Percentiles rank a stretch among this genome's conserved stretches.
These are phyloP conservation scores for Dryadomyces quercivorus DNA, from an alignment of 2,329 filamentous ascomycete species.

Conservation along the genomic window DNA sequence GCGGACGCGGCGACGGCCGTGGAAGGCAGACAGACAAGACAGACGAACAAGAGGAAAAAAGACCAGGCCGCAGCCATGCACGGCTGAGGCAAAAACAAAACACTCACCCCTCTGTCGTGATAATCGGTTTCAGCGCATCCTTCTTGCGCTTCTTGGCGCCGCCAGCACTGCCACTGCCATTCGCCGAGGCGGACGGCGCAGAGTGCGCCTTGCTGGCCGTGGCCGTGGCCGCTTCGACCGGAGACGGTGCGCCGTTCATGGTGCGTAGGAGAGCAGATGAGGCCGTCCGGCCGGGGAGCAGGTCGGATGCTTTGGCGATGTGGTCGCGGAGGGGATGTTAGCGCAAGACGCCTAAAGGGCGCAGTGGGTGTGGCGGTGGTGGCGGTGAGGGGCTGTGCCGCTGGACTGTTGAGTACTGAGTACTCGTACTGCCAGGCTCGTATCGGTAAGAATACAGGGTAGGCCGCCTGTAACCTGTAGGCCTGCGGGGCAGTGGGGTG, in stretches of 20 bases:
- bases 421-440: too few relatives aligned
- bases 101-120: constrained; percentile 42
- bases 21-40: neutral
- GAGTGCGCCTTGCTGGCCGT: constrained; percentile 4
- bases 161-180: constrained; percentile 1
- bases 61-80: too few relatives aligned
- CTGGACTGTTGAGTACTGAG: too few relatives aligned
- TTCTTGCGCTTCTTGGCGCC: constrained; percentile 59
- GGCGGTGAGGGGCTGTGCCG: neutral
- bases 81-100: neutral
- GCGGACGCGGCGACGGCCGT: too few relatives aligned
- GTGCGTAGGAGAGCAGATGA: constrained; percentile 2
- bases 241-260: constrained; percentile 11
- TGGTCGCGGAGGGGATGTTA: neutral
- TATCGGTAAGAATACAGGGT: too few relatives aligned
- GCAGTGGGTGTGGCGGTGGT: constrained; percentile 1
- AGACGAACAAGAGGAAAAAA: neutral
- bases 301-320: neutral
- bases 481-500: neutral
- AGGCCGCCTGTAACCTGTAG: neutral
- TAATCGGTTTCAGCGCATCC: constrained; percentile 61
- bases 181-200: constrained; percentile 4
- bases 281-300: constrained; percentile 1
- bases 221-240: constrained; percentile 3
- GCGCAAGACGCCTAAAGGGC: neutral